These are phyloP conservation scores for Arthroderma uncinatum DNA, from an alignment of 2,329 filamentous ascomycete genomes.

Conservation along the genomic window DNA sequence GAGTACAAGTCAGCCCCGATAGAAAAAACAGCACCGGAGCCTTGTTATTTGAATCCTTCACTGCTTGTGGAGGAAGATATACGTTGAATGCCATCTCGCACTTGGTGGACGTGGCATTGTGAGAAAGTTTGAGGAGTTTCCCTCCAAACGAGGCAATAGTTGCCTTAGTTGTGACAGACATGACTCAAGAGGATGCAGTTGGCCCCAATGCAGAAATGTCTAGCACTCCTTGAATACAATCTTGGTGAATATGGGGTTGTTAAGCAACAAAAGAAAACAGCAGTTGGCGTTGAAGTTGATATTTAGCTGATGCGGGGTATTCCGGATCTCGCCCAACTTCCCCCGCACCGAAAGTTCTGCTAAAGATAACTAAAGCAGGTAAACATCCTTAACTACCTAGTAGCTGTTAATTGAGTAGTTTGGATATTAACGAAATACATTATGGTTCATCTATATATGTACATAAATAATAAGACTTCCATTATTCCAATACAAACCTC, in stretches of 20 bases:
- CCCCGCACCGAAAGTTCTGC: background rate
- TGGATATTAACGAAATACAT: background rate
- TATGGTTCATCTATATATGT: background rate
- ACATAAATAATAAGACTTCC: background rate
- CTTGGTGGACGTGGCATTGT: slow-evolving; percentile 64
- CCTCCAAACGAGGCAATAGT: slow-evolving; percentile 88
- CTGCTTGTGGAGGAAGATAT: slow-evolving; percentile 68
- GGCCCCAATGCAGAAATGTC: background rate
- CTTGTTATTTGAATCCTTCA: slow-evolving; percentile 43
- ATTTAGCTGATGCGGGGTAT: background rate
- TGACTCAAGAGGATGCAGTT: slow-evolving; percentile 27
- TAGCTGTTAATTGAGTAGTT: background rate
- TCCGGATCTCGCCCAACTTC: background rate
- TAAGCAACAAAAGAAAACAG: background rate
- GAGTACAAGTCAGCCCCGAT: slow-evolving; percentile 87
- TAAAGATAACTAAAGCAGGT: background rate
- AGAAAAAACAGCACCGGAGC: slow-evolving; percentile 86
- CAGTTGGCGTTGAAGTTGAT: background rate
- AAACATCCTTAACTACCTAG: background rate
- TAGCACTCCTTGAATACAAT: background rate
- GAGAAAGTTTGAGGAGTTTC: slow-evolving; percentile 85
- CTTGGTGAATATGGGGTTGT: background rate
- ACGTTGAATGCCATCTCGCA: slow-evolving; percentile 91
- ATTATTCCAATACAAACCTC: background rate
- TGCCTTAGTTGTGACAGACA: slow-evolving; percentile 81